Conservation (phyloP, 2,329 filamentous ascomycete genomes). For the Arthroderma sp. region DNA sequence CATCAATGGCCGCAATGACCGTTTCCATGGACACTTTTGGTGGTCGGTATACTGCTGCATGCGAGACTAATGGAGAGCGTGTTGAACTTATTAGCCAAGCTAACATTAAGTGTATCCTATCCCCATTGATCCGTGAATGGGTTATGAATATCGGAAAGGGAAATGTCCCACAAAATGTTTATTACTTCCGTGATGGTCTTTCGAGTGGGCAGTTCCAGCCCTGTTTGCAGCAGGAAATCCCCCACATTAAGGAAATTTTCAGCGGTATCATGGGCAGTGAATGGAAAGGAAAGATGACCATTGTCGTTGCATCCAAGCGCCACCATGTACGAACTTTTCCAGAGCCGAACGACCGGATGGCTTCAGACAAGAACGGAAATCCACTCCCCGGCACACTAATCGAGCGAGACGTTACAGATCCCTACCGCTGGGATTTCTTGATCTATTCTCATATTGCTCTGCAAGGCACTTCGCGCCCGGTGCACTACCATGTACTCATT, state of each 20-base stretch:
- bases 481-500: constrained; percentile 78
- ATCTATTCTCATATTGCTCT: constrained; percentile 63
- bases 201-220: constrained; percentile 73
- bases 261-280: constrained; percentile 24
- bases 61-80: constrained; percentile 71
- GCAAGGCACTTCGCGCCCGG: constrained; percentile 84
- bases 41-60: constrained; percentile 64
- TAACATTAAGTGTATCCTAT: constrained; percentile 57
- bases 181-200: constrained; percentile 90
- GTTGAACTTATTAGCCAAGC: constrained; percentile 61
- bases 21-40: constrained; percentile 62
- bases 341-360: constrained; percentile 35
- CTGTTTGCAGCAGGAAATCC: constrained; percentile 67
- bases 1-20: constrained; percentile 80
- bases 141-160: constrained; percentile 42
- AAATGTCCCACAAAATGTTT: constrained; percentile 57
- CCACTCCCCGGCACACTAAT: constrained; percentile 76
- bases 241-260: constrained; percentile 54
- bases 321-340: constrained; percentile 94
- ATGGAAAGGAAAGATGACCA: constrained; percentile 58
- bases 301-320: constrained; percentile 81
- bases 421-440: constrained; percentile 83
- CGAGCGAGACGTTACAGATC: constrained; percentile 79
- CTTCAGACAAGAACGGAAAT: constrained; percentile 65
- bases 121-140: constrained; percentile 55